These are phyloP conservation scores for Xylariaceae sp. DNA, from an alignment of 2,329 filamentous ascomycete genomes.

Conservation along the genomic window DNA sequence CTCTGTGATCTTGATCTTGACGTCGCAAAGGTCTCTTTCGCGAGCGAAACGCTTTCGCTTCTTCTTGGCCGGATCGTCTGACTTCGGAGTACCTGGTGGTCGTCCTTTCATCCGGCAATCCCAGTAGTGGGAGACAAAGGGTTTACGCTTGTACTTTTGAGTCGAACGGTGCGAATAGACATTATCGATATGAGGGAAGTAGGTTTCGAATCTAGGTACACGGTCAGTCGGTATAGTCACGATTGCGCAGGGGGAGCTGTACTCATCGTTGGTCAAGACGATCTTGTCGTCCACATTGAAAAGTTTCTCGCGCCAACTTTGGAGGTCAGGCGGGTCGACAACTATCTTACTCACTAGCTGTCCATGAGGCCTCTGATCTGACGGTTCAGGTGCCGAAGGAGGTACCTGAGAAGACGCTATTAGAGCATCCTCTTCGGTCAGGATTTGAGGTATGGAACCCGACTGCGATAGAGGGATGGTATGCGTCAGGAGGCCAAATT, in stretches of 20 bases:
- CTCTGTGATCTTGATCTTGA: conserved; percentile 83
- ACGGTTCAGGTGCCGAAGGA: conserved; percentile 22
- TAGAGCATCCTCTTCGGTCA: conserved; percentile 35
- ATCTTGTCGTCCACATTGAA: conserved; percentile 74
- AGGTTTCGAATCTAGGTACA: conserved; percentile 62
- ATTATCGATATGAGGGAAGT: conserved; percentile 81
- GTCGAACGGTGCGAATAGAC: conserved; percentile 81
- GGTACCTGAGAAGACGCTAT: conserved; percentile 14
- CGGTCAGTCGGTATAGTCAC: conserved; percentile 11
- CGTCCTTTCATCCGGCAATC: conserved; percentile 78
- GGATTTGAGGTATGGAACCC: conserved; percentile 19
- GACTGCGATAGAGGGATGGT: conserved; percentile 11
- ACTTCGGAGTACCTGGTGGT: conserved; percentile 74
- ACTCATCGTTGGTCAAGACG: conserved; percentile 70
- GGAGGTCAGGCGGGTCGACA: conserved; percentile 62
- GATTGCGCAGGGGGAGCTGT: conserved; percentile 4
- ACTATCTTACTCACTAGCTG: conserved; percentile 55
- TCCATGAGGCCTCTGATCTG: conserved; percentile 42
- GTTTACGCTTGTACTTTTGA: conserved; percentile 74
- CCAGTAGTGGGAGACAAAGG: conserved; percentile 82
- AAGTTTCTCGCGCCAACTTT: conserved; percentile 65
- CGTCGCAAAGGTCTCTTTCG: conserved; percentile 75
- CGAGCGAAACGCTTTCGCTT: conserved; percentile 74
- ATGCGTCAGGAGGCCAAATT: conserved; percentile 43
- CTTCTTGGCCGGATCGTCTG: conserved; percentile 75